Evolutionary conservation across 768 basidiomycete genomes (phyloP), one percentile per base, ranked within the genome.

Genomic region (Auriscalpium vulgare): DNA sequence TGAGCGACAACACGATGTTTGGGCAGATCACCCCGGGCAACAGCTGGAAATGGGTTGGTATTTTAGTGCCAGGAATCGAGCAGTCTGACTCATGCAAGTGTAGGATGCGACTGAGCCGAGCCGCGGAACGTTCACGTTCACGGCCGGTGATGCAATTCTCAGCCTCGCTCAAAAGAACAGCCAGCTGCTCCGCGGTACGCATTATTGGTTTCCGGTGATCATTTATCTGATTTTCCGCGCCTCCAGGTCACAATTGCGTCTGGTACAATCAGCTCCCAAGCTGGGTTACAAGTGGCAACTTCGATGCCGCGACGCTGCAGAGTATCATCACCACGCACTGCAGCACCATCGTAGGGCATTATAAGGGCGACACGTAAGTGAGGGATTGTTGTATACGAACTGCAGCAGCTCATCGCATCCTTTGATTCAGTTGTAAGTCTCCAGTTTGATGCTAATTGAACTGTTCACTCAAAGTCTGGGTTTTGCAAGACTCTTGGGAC

Each of bases 101-200:
- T 54, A 81, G 79, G 78, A 79, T 57, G 75, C 77, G 1, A 81
- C 78, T 13, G 80, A 83, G 56, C 79, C 78, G 2, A 63, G 66
- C 4, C 77, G 70, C 19, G 77, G 77, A 19, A 65, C 62, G 2
- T 83, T 79, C 65, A 78, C 75, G 0, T 82, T 78, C 60, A 62
- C 70, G 1, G 63, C 60, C 13, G 80, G 76, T 9, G 80, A 82
- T 63, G 65, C 59, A 8, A 68, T 82, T 47, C 75, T 74, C 3
- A 64, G 68, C 29, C 67, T 78, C 37, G 79, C 79, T 3, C 67
- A 76, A 59, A 63, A 64, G 14, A 78, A 78, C 55, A 74, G 75
- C 1, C 77, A 79, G 57, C 65, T 80, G 11, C 60, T 83, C 29
- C 68, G 80, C 61, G 79, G 78, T 66, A 51, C 13, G 65, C 53